Evolutionary conservation across 768 basidiomycete genomes (phyloP).

Genomic region (Lepiota subincarnata): DNA sequence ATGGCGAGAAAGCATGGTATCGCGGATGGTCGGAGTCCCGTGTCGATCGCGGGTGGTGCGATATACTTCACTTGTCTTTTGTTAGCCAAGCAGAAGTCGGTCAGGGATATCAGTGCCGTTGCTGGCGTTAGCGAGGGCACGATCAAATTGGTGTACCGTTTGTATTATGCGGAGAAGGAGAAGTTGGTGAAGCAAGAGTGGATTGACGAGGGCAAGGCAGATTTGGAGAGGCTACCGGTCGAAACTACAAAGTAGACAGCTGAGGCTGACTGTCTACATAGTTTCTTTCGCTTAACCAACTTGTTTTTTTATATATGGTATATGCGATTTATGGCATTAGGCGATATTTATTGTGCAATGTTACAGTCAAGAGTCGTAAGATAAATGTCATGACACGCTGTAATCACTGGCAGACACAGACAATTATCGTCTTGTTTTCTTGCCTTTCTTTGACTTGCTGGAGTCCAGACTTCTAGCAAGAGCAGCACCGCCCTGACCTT

Average conservation of each 20-base stretch:
- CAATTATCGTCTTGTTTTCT: slow-evolving; percentile 3
- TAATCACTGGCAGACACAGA: background rate
- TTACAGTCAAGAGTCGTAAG: background rate
- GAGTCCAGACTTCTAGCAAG: slow-evolving; percentile 29
- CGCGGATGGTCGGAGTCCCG: slow-evolving; percentile 90
- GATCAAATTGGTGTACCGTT: slow-evolving; percentile 83
- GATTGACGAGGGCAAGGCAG: slow-evolving; percentile 76
- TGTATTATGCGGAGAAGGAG: slow-evolving; percentile 71
- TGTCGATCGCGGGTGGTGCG: slow-evolving; percentile 97
- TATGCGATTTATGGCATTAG: no score
- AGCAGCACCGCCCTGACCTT: slow-evolving; percentile 60
- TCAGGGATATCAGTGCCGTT: slow-evolving; percentile 84
- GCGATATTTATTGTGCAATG: no score
- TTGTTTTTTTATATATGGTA: background rate
- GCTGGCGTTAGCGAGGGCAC: slow-evolving; percentile 96
- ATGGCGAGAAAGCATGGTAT: slow-evolving; percentile 80
- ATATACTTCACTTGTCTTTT: slow-evolving; percentile 91
- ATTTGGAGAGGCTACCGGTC: slow-evolving; percentile 39
- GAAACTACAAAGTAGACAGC: slow-evolving; percentile 34
- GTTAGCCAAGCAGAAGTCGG: slow-evolving; percentile 67
- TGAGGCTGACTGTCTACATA: background rate
- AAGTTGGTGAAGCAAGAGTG: slow-evolving; percentile 83
- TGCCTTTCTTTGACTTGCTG: background rate
- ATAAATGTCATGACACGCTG: background rate
- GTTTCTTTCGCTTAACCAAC: background rate